These are phyloP conservation scores for Scytalidium lignicola DNA, from an alignment of 2,329 filamentous ascomycete genomes.

Conservation along the genomic window DNA sequence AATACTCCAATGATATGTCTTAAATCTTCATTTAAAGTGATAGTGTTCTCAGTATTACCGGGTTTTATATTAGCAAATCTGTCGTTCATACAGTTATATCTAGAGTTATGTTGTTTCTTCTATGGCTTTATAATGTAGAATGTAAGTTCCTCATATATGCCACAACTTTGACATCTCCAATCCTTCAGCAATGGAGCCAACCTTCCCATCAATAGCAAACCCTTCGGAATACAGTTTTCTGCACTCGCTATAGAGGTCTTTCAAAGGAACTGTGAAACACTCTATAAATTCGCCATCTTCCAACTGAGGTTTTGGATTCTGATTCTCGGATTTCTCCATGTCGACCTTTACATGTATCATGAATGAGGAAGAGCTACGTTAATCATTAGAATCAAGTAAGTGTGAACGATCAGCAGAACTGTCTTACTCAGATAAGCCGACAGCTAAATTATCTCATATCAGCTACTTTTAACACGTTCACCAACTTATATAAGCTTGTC, in stretches of 20 bases:
- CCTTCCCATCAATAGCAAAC: constrained; percentile 72
- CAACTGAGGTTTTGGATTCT: constrained; percentile 61
- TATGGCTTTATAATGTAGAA: no score
- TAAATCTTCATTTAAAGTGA: no score
- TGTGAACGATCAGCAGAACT: background rate
- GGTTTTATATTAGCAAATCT: no score
- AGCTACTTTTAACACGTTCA: background rate
- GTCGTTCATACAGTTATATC: no score
- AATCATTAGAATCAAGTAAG: background rate
- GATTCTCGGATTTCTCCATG: constrained; percentile 62
- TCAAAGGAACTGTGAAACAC: constrained; percentile 64
- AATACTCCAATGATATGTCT: no score
- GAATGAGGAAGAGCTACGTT: background rate
- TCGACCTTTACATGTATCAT: constrained; percentile 73
- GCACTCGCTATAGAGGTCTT: constrained; percentile 60
- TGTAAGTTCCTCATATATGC: background rate
- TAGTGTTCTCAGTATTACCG: no score
- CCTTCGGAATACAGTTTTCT: constrained; percentile 63
- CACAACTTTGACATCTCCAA: constrained; percentile 61
- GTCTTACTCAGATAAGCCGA: background rate
- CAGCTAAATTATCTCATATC: background rate
- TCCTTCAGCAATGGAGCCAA: constrained; percentile 73
- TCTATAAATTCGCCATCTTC: constrained; percentile 83
- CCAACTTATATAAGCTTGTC: background rate
- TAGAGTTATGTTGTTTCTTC: no score